These are phyloP conservation scores for Melampsora americana DNA, from an alignment of 1,284 basidiomycete genomes.

Conservation along the genomic window DNA sequence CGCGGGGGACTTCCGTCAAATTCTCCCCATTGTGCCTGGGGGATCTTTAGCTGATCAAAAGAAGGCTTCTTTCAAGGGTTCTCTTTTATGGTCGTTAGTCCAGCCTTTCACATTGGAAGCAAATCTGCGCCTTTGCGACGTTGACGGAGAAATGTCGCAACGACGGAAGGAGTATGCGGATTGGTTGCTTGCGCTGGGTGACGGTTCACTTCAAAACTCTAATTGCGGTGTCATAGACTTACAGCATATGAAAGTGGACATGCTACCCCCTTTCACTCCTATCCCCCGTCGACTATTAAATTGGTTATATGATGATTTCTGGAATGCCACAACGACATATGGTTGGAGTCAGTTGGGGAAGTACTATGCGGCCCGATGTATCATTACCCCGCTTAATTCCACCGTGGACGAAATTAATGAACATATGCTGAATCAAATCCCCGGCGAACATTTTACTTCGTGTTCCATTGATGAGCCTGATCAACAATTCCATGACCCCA, in stretches of 20 bases:
- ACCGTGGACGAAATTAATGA: too few relatives aligned
- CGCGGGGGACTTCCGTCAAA: constrained; percentile 7
- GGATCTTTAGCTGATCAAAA: background rate
- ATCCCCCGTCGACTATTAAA: too few relatives aligned
- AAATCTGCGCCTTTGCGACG: background rate
- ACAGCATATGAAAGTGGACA: too few relatives aligned
- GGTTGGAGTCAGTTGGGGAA: too few relatives aligned
- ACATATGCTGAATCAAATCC: too few relatives aligned
- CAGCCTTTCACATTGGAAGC: background rate
- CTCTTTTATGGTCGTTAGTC: background rate
- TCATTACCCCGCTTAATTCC: too few relatives aligned
- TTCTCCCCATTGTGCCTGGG: background rate
- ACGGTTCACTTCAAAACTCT: background rate
- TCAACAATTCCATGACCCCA: background rate
- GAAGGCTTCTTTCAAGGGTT: background rate
- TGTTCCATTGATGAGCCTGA: constrained; percentile 5
- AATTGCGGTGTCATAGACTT: too few relatives aligned
- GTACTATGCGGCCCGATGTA: too few relatives aligned
- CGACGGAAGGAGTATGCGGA: background rate
- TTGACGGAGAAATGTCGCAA: too few relatives aligned
- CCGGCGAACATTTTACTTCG: background rate
- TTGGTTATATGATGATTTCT: too few relatives aligned
- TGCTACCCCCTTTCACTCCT: too few relatives aligned
- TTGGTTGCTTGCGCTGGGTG: background rate
- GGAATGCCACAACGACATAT: too few relatives aligned